These are phyloP conservation scores for Cordyceps javanica DNA, from an alignment of 2,329 filamentous ascomycete genomes.

Conservation along the genomic window DNA sequence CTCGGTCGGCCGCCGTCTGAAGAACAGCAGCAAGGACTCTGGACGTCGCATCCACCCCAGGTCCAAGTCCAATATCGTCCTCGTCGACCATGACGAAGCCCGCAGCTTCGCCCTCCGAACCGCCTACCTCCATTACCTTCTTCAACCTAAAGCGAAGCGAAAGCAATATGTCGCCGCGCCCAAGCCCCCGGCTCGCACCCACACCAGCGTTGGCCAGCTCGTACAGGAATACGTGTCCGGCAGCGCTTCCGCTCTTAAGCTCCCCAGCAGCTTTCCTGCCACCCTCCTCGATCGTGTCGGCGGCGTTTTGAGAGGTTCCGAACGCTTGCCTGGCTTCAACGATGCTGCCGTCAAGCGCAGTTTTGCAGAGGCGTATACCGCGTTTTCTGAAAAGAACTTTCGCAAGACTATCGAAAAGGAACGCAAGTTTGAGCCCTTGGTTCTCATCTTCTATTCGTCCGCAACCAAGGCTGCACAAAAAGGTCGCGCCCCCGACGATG, in stretches of 20 bases:
- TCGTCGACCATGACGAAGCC: conserved; percentile 68
- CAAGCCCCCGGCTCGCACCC: conserved; percentile 52
- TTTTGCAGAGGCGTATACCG: conserved; percentile 90
- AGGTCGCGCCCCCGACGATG: conserved; percentile 69
- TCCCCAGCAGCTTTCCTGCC: conserved; percentile 49
- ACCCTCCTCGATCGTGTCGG: conserved; percentile 66
- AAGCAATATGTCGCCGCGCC: conserved; percentile 74
- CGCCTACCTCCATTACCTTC: conserved; percentile 85
- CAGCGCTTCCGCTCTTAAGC: conserved; percentile 45
- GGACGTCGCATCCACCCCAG: conserved; percentile 41
- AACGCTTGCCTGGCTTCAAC: conserved; percentile 80
- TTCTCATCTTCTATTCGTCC: conserved; percentile 93
- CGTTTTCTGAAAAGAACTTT: conserved; percentile 83
- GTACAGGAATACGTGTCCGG: conserved; percentile 74
- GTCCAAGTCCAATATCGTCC: conserved; percentile 41
- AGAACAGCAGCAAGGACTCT: conserved; percentile 36
- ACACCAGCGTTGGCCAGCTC: conserved; percentile 75
- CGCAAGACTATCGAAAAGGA: conserved; percentile 92
- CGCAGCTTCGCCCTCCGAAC: conserved; percentile 87
- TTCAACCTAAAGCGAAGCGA: conserved; percentile 84
- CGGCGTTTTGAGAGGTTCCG: conserved; percentile 72
- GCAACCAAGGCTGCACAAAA: conserved; percentile 81
- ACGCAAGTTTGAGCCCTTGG: conserved; percentile 81
- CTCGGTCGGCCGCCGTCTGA: conserved; percentile 38
- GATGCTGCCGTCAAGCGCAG: conserved; percentile 88